Evolutionary conservation across 2,329 filamentous ascomycete genomes (phyloP), one percentile per base, ranked within the genome.

Genomic region (Exophiala mesophila): DNA sequence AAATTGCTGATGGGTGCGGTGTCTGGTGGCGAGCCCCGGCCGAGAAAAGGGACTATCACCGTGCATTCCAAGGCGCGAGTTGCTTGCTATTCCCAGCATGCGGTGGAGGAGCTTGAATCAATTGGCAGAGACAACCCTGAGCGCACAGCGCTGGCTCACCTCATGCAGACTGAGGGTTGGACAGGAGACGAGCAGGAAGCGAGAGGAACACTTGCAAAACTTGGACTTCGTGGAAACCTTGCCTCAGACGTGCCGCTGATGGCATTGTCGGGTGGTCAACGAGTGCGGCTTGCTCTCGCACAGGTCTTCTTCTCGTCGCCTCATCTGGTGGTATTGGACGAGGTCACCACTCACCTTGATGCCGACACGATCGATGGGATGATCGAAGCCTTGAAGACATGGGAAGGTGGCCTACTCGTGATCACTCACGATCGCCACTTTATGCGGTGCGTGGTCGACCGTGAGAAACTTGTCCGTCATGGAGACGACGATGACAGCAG

Each of bases 401-500:
- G 84, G 73, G 74, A 80, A 41, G 87, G 87, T 0, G 86, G 85
- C 0, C 74, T 92, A 3, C 65, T 94, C 28, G 66, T 92, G 4
- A 82, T 92, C 3, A 88, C 80, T 24, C 88, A 94, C 66, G 87
- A 94, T 60, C 73, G 88, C 21, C 94, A 85, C 72, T 83, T 94
- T 55, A 75, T 92, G 65, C 74, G 82, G 33, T 80, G 79, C 2
- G 84, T 84, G 0, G 71, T 92, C 1, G 82, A 87, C 58, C 82
- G 82, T 1, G 63, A 74, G 34, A 58, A 66, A 10, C 67, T 65
- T 15, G 58, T 57, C 1, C 61, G 53, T 2, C 23, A 26, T 26
- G 72, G 63, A n/a, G 64, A 60, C 2, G 68, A 66, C 2, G 67
- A 64, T 2, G 65, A 65, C 21, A 58, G 60, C 43, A 57, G 57